Evolutionary conservation across 2,329 filamentous ascomycete species (phyloP).

Genomic region (Tolypocladium ovalisporum): DNA sequence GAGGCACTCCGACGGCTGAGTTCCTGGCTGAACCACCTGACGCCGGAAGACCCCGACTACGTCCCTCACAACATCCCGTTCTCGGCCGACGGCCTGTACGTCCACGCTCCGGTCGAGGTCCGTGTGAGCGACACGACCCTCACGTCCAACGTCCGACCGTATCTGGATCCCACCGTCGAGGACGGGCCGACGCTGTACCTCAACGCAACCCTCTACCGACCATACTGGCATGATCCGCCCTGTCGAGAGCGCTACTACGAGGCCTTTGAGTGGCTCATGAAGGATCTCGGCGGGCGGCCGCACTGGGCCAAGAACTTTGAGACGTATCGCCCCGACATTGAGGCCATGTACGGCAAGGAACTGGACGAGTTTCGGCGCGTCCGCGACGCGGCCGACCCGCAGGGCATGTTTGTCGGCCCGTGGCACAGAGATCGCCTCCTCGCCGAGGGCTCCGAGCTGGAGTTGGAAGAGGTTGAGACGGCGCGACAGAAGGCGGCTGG

Average conservation of each 20-base stretch:
- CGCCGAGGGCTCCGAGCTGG: constrained; percentile 18
- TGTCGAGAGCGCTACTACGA: constrained; percentile 71
- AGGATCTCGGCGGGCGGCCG: constrained; percentile 67
- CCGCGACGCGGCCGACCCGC: constrained; percentile 60
- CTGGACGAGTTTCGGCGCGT: constrained; percentile 57
- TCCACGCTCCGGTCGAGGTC: constrained; percentile 90
- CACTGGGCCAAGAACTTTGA: constrained; percentile 93
- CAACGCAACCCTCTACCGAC: constrained; percentile 81
- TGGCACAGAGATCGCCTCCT: constrained; percentile 72
- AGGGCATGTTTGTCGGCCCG: constrained; percentile 80
- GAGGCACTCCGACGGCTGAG: constrained; percentile 76
- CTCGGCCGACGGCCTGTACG: constrained; percentile 65
- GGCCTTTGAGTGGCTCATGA: constrained; percentile 86
- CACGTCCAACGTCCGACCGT: constrained; percentile 25
- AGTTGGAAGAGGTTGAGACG: constrained; percentile 25
- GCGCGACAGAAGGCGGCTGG: constrained; percentile 12
- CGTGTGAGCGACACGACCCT: constrained; percentile 62
- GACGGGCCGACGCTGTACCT: constrained; percentile 73
- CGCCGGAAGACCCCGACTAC: constrained; percentile 52
- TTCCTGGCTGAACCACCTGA: constrained; percentile 65
- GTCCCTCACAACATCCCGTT: constrained; percentile 65
- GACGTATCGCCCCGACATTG: constrained; percentile 48
- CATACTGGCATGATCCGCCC: constrained; percentile 68
- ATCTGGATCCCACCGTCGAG: constrained; percentile 58
- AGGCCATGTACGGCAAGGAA: constrained; percentile 56